A percentile compares a stretch with the other conserved stretches of the same genome.
Conservation (phyloP, 192 early-diverging fungal genomes). For the Rhizophlyctis rosea region DNA sequence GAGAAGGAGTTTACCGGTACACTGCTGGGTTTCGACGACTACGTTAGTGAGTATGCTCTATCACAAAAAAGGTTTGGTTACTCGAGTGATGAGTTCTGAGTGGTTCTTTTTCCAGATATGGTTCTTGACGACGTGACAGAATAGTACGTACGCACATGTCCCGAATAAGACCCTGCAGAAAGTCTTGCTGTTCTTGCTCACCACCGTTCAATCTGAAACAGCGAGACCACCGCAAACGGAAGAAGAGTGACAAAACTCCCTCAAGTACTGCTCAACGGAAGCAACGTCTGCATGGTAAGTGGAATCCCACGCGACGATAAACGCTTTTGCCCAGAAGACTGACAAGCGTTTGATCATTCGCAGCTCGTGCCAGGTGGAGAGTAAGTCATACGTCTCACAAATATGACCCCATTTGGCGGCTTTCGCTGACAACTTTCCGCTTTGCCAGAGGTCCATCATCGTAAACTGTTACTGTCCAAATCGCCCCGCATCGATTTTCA, state of each 20-base stretch:
- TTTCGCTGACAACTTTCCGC: too few species aligned
- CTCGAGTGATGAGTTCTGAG: neutral
- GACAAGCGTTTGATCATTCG: neutral
- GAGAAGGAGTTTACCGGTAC: slow-evolving; percentile 97
- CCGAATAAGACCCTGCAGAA: neutral
- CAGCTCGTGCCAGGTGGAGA: slow-evolving; percentile 46
- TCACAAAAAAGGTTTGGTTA: neutral
- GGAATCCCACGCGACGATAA: neutral
- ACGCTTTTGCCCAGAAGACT: neutral
- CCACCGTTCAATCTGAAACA: slow-evolving; percentile 20
- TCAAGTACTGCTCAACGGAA: slow-evolving; percentile 94
- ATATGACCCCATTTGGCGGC: too few species aligned
- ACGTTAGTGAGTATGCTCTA: slow-evolving; percentile 66
- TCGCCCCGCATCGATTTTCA: too few species aligned
- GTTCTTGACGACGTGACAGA: slow-evolving; percentile 96
- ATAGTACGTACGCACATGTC: slow-evolving; percentile 56
- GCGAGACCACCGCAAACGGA: slow-evolving; percentile 77
- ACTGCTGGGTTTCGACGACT: slow-evolving; percentile 97
- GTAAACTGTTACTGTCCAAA: too few species aligned
- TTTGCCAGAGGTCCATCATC: too few species aligned
- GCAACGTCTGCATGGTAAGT: slow-evolving; percentile 91
- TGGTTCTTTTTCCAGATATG: slow-evolving; percentile 65
- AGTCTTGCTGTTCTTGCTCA: neutral
- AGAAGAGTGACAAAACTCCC: slow-evolving; percentile 72
- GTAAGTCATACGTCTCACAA: slow-evolving; percentile 15